These are phyloP conservation scores for Mimosa pudica DNA, from an alignment of 306 rosid genomes.

Conservation along the genomic window DNA sequence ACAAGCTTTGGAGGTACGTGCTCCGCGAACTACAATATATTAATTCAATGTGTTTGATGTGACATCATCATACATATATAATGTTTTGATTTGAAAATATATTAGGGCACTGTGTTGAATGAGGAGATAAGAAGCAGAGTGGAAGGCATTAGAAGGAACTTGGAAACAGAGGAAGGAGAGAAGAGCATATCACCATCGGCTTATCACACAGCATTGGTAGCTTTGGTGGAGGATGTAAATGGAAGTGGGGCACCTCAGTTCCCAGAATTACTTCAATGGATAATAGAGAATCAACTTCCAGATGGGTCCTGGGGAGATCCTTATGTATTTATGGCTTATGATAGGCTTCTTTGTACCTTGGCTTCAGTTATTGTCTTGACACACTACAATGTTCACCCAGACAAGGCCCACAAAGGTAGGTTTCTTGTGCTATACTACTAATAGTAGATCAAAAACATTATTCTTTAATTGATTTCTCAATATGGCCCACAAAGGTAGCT, in stretches of 20 bases:
- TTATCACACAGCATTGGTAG: not conserved
- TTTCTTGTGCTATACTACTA: no score
- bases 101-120: not conserved
- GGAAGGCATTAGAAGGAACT: not conserved
- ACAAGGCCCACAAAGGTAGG: not conserved
- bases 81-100: not conserved
- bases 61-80: not conserved
- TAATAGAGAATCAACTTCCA: not conserved
- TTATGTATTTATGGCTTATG: not conserved
- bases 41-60: not conserved
- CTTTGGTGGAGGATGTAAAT: not conserved
- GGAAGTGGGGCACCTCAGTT: not conserved
- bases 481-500: not conserved
- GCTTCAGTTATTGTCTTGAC: not conserved
- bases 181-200: not conserved
- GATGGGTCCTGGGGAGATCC: constrained; percentile 3
- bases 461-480: not conserved
- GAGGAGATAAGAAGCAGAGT: not conserved
- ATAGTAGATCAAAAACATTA: no score
- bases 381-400: not conserved
- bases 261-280: not conserved
- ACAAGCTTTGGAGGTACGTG: not conserved
- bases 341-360: not conserved
- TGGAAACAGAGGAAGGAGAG: not conserved
- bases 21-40: not conserved